phyloP scores from a whole-genome alignment of 345 rosid genomes.

The Citrus glauca region DNA sequence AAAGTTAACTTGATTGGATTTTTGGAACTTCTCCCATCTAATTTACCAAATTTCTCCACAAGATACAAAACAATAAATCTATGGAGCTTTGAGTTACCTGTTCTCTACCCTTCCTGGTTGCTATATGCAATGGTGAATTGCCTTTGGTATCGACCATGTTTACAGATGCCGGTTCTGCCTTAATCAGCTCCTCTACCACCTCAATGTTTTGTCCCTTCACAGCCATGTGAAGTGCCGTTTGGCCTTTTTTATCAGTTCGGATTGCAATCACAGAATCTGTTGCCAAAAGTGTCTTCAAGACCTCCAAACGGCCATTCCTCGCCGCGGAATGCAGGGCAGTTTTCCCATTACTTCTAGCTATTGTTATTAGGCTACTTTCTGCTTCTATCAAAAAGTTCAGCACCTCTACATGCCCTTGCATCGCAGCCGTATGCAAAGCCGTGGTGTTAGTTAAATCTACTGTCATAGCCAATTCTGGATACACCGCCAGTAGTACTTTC shows the following conservation, averaged over 20 bases:
- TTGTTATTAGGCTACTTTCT: conserved; percentile 77
- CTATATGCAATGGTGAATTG: conserved; percentile 74
- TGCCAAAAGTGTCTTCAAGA: conserved; percentile 57
- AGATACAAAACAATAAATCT: not conserved
- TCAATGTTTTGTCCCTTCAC: conserved; percentile 72
- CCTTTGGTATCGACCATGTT: conserved; percentile 79
- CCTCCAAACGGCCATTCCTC: conserved; percentile 78
- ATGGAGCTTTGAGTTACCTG: conserved; percentile 37
- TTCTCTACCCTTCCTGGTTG: conserved; percentile 76
- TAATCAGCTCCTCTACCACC: conserved; percentile 65
- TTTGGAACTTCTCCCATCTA: not conserved
- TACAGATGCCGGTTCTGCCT: conserved; percentile 48
- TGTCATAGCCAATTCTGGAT: conserved; percentile 91
- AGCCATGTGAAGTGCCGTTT: conserved; percentile 96
- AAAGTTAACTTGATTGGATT: not conserved
- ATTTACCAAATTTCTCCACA: not conserved
- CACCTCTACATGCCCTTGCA: conserved; percentile 80
- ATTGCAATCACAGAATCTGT: conserved; percentile 56
- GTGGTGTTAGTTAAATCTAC: conserved; percentile 88
- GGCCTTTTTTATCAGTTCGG: conserved; percentile 86
- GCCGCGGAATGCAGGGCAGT: conserved; percentile 92
- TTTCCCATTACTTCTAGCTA: conserved; percentile 87
- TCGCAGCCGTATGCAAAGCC: conserved; percentile 85
- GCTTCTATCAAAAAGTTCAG: conserved; percentile 63
- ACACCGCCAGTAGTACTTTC: conserved; percentile 60